Evolutionary conservation across 140 eudicot genomes (phyloP), one percentile per base, ranked within the genome.

Genomic region (Ambrosia hybrid): DNA sequence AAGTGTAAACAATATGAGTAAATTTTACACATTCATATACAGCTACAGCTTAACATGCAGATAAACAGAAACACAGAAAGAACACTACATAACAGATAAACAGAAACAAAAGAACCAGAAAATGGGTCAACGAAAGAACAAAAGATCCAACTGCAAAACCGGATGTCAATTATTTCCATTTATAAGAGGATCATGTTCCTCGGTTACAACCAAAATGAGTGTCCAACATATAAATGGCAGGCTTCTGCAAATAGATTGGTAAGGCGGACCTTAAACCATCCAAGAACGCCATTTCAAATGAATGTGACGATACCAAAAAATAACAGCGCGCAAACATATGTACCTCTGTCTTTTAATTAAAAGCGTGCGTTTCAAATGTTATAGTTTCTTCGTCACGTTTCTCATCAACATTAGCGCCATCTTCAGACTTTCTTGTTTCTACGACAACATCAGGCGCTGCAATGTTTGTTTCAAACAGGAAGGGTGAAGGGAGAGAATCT

Each of bases 341-440:
- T 69, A 57, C 88, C 85, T 80, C 73, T 84, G 80, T 15, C 39
- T 48, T 48, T 69, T 84, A 61, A 41, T 56, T 77, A 78, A 62
- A 70, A 43, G 55, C 48, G 13, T 14, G 37, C 0, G 68, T 72
- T 73, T 75, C 77, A 59, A 37, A 76, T 53, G 83, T 78, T 65
- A 70, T 51, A 17, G 70, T 70, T 10, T 68, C 72, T 37, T 75
- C 76, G 53, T 80, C 85, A 68, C 36, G 21, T 57, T 74, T 88
- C 78, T 74, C 83, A 41, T 61, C 69, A 11, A 14, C 77, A 15
- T 70, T 58, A 46, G 36, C 67, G 65, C 75, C 85, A 56, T 72
- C 77, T 67, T 75, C 83, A 14, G 51, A 45, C 76, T 61, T 64
- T 34, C 12, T 69, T 61, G 68, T 41, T 65, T 81, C 76, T 4